These are phyloP conservation scores for Globisporangium okanoganense DNA, from an alignment of 352 stramenopile species.

Conservation along the genomic window DNA sequence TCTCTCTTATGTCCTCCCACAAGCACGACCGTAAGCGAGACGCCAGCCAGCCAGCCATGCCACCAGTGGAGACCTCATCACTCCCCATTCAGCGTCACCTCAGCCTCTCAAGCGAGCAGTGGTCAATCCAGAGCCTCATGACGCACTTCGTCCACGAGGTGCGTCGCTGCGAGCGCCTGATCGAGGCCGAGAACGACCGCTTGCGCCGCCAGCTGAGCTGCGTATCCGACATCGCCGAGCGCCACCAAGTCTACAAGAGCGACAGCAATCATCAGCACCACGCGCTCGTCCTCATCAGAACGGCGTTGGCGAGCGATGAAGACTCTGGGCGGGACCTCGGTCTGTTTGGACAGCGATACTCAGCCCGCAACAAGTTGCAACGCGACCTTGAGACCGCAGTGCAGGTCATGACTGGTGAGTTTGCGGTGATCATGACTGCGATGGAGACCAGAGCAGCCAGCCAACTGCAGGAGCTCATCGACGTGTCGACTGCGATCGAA, in stretches of 20 bases:
- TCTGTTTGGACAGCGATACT: neutral
- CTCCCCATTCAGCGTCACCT: neutral
- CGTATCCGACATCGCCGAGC: neutral
- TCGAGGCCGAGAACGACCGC: conserved; percentile 3
- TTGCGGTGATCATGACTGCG: neutral
- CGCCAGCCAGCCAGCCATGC: neutral
- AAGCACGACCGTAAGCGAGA: neutral
- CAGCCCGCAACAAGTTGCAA: neutral
- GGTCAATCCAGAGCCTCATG: neutral
- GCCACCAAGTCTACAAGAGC: neutral
- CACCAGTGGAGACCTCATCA: neutral
- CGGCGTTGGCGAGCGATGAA: neutral
- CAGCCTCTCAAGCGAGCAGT: neutral
- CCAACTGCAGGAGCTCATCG: neutral
- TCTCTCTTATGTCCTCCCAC: no score
- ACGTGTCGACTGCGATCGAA: neutral
- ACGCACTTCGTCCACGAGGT: neutral
- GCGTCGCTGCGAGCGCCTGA: neutral
- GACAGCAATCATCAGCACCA: neutral
- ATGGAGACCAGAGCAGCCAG: neutral
- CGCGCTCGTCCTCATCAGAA: neutral
- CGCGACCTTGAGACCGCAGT: neutral
- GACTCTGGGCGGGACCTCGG: neutral
- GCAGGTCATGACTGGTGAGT: neutral
- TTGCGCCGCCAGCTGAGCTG: neutral